phyloP scores from a whole-genome alignment of 129 eudicot genomes.

The carrot (Daucus carota) region DH1_v3.0 NC_030382.2:58510501-58511000 shows the following conservation, averaged over 20 bases:
- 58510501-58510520: background rate
- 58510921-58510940: constrained; percentile 41
- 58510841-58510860: constrained; percentile 86
- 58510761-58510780: background rate
- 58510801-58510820: constrained; percentile 99
- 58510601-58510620: background rate
- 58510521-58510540: background rate
- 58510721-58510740: background rate
- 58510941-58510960: constrained; percentile 7
- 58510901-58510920: constrained; percentile 82
- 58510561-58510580: background rate
- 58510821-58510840: constrained; percentile 98
- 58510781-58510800: constrained; percentile 45
- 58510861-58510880: constrained; percentile 75
- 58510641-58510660: background rate
- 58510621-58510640: background rate
- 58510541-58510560: background rate
- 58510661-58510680: background rate
- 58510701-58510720: background rate
- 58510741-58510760: background rate
- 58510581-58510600: background rate
- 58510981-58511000: background rate
- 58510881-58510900: constrained; percentile 45
- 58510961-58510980: background rate
- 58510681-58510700: background rate